Base-by-base conservation (phyloP, 257 asterid genomes). In the Petrea volubilis region DNA sequence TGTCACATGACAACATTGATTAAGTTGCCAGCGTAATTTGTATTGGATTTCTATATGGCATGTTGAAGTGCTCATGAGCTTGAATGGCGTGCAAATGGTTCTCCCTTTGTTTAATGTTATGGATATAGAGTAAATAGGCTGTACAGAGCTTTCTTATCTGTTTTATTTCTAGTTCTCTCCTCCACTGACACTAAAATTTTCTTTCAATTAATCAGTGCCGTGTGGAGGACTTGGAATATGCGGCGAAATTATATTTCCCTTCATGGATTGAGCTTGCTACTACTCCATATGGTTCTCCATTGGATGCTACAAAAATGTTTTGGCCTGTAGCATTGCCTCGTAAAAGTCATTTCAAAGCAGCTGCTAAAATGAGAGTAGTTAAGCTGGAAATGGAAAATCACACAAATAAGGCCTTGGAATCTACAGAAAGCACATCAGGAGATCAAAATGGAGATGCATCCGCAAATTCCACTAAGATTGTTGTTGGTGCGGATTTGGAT, bases 271-370 rank as follows among this genome's bases (percentile, higher is more conserved):
- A 92, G 78, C 89, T 95, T 57, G 90, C 96, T 77, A 86, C 96
- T 64, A 90, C 97, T 72, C 96, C 99, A 33, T 92, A 83, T 81
- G 99, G 99, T 20, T 92, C 97, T 63, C 78, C 87, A 28, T 49
- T 95, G 87, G 96, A 92, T 71, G 78, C 90, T 43, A 76, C 89
- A 29, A 92, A 92, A 84, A 90, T 95, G 99, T 95, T 95, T 85
- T 95, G 96, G 98, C 99, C 99, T 50, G 80, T 85, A 34, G 87
- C 98, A 53, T 84, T 95, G 69, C 99, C 99, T 44, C 98, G 99
- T 70, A 92, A 95, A 90, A 90, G 98, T 68, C 97, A 92, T 76
- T 80, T 85, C 80, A 92, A 86, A 78, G 99, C 99, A 68, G 99
- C 97, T 64, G 99, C 99, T 47, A 95, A 95, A 85, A 95, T 95